Percentiles rank a stretch among this genome's conserved stretches.
These are phyloP conservation scores for Malassezia yamatoensis DNA, from an alignment of 1,284 basidiomycete species.

Conservation along the genomic window DNA sequence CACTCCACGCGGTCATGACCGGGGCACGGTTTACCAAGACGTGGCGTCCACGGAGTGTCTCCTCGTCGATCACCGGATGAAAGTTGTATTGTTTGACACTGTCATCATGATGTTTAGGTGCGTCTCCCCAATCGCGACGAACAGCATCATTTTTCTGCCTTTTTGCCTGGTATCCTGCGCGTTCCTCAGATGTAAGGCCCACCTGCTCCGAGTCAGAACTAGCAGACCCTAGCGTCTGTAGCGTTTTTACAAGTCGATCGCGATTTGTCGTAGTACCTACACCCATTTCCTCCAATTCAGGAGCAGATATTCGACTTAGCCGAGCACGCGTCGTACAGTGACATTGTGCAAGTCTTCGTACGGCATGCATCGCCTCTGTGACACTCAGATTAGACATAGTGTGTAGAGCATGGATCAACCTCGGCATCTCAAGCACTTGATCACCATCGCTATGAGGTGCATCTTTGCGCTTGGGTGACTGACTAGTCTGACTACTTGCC, in stretches of 20 bases:
- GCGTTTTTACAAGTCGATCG: conserved; percentile 12
- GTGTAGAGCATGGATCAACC: conserved; percentile 16
- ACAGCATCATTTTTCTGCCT: neutral
- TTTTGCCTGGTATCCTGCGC: conserved; percentile 1
- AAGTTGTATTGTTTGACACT: conserved; percentile 15
- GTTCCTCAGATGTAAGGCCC: conserved; percentile 9
- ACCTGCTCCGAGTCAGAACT: neutral
- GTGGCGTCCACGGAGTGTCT: conserved; percentile 50
- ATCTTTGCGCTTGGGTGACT: neutral
- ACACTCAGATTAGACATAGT: conserved; percentile 6
- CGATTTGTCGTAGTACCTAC: conserved; percentile 5
- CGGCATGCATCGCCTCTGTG: conserved; percentile 9
- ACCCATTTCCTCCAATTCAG: conserved; percentile 12
- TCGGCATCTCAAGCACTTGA: conserved; percentile 8
- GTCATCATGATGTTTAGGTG: neutral
- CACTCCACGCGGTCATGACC: conserved; percentile 86
- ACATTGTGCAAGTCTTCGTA: neutral
- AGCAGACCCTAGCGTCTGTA: neutral
- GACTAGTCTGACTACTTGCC: neutral
- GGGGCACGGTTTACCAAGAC: conserved; percentile 80
- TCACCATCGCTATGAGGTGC: neutral
- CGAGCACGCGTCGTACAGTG: conserved; percentile 6
- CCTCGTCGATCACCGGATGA: conserved; percentile 27
- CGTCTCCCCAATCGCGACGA: conserved; percentile 14
- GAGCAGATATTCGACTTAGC: conserved; percentile 13